Evolutionary conservation across 768 basidiomycete species (phyloP).

Genomic region (Paxillus rubicundulus): DNA sequence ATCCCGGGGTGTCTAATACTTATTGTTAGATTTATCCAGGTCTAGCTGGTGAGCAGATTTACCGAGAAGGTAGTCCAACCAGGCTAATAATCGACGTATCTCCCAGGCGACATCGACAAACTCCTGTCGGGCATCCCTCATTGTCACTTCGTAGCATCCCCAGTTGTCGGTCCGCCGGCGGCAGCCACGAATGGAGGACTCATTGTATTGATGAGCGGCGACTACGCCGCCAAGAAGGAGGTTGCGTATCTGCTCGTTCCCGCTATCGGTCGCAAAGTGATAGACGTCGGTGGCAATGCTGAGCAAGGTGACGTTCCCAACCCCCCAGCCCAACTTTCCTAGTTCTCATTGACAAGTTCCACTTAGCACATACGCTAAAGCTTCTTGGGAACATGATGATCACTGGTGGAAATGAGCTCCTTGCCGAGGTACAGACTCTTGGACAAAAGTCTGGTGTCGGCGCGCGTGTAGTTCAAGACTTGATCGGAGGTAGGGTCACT

Average conservation of each 20-base stretch:
- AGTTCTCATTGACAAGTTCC: neutral
- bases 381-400: constrained; percentile 72
- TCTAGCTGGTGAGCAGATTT: constrained; percentile 35
- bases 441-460: constrained; percentile 76
- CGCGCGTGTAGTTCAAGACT: constrained; percentile 46
- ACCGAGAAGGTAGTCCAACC: neutral
- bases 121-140: constrained; percentile 54
- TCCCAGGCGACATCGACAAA: constrained; percentile 58
- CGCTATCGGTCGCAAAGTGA: constrained; percentile 63
- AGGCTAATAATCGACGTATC: neutral
- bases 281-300: constrained; percentile 74
- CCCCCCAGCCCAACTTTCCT: neutral
- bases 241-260: constrained; percentile 72
- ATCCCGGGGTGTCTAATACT: neutral
- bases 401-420: constrained; percentile 63
- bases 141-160: constrained; percentile 61
- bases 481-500: constrained; percentile 46
- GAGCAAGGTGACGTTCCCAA: constrained; percentile 54
- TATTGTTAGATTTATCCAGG: constrained; percentile 44
- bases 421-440: constrained; percentile 75
- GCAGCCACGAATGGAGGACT: constrained; percentile 61
- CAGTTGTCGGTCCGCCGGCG: constrained; percentile 67
- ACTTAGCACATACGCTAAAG: constrained; percentile 61
- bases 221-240: constrained; percentile 74
- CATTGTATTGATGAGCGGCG: constrained; percentile 69